These are phyloP conservation scores for Ophiostoma novo-ulmi DNA, from an alignment of 2,329 filamentous ascomycete species.

Conservation along the genomic window DNA sequence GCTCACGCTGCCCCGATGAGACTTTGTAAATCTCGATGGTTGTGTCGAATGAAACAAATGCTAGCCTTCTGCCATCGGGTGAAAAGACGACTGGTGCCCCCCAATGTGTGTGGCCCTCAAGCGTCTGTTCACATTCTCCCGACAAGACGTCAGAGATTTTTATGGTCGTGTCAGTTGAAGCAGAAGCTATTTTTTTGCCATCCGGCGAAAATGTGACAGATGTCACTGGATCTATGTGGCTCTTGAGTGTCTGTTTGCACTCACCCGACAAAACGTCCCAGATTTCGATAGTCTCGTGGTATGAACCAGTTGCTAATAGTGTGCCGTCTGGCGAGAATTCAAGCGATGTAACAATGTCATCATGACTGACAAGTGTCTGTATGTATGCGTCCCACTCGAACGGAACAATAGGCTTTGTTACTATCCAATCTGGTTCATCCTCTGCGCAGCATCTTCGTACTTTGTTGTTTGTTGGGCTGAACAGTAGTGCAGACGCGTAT, in stretches of 20 bases:
- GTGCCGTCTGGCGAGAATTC: background rate
- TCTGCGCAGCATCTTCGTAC: background rate
- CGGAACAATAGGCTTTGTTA: background rate
- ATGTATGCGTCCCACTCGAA: background rate
- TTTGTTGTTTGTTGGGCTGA: background rate
- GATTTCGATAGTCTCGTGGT: background rate
- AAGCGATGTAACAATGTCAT: background rate
- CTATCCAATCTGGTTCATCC: background rate
- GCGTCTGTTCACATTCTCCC: background rate
- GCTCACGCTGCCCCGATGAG: background rate
- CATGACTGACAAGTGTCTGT: background rate
- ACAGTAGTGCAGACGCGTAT: background rate
- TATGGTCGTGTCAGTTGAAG: background rate
- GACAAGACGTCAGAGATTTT: background rate
- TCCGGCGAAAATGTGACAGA: background rate
- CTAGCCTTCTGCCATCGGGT: background rate
- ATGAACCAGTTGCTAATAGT: background rate
- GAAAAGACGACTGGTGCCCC: background rate
- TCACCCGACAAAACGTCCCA: background rate
- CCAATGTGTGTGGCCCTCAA: too few species aligned
- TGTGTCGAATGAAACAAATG: fast-evolving
- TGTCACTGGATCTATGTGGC: background rate
- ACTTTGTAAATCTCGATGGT: background rate
- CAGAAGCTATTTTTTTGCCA: background rate
- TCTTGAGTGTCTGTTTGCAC: background rate